phyloP scores from a whole-genome alignment of 805 yeast species.

The Metschnikowia reukaufii region DNA sequence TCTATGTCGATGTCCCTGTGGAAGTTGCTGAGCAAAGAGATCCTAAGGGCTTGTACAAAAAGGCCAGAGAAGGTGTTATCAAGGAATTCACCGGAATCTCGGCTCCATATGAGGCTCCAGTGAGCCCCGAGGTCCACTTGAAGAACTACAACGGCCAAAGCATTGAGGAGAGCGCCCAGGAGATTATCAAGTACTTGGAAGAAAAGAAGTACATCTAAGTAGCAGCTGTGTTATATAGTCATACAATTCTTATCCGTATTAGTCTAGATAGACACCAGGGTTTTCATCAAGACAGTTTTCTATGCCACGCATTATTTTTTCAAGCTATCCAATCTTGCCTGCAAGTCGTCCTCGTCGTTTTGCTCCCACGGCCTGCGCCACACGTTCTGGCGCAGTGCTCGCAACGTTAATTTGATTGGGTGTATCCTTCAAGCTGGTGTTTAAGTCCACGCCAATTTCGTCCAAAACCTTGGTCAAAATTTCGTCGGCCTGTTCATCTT shows the following conservation, averaged over 20 bases:
- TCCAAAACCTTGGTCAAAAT: conserved; percentile 89
- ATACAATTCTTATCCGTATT: neutral
- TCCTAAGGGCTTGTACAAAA: conserved; percentile 94
- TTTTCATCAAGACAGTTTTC: too few species aligned
- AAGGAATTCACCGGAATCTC: conserved; percentile 94
- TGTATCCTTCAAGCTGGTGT: conserved; percentile 46
- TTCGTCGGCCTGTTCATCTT: conserved; percentile 88
- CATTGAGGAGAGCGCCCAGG: conserved; percentile 78
- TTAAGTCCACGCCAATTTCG: conserved; percentile 90
- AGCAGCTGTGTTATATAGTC: neutral
- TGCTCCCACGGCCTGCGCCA: conserved; percentile 58
- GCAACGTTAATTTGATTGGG: conserved; percentile 36
- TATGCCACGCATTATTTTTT: conserved; percentile 47
- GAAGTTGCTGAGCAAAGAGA: conserved; percentile 96
- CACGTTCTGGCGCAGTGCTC: conserved; percentile 27
- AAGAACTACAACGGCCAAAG: conserved; percentile 62
- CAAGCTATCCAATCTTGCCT: conserved; percentile 82
- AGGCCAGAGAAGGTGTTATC: conserved; percentile 93
- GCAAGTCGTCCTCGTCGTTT: conserved; percentile 77
- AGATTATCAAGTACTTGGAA: conserved; percentile 66
- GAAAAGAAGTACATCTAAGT: conserved; percentile 43
- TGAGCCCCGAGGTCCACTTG: conserved; percentile 76
- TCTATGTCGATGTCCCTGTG: conserved; percentile 88
- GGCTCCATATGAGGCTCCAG: conserved; percentile 96
- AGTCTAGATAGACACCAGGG: too few species aligned